Evolutionary conservation across 2,329 filamentous ascomycete genomes (phyloP).

Genomic region (Madurella mycetomatis): DNA sequence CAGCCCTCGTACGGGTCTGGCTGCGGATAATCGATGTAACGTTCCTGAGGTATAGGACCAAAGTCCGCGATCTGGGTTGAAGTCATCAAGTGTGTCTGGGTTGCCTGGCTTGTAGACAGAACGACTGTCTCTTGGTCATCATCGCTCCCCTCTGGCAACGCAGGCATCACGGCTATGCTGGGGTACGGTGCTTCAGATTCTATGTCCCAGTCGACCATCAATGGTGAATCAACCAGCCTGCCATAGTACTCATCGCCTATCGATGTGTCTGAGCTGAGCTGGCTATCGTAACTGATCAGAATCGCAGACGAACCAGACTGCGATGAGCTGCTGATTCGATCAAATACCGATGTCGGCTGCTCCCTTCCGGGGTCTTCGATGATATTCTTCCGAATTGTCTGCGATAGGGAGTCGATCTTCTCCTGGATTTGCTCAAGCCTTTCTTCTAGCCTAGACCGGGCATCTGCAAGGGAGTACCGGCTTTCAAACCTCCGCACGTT

Average conservation of each 20-base stretch:
- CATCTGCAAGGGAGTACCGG: constrained; percentile 29
- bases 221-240: constrained; percentile 29
- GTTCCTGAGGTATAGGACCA: neutral
- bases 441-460: constrained; percentile 32
- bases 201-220: constrained; percentile 1
- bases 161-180: constrained; percentile 26
- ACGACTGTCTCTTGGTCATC: constrained; percentile 32
- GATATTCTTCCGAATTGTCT: constrained; percentile 36
- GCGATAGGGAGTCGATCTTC: constrained; percentile 42
- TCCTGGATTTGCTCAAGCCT: constrained; percentile 36
- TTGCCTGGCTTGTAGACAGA: constrained; percentile 19
- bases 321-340: constrained; percentile 45
- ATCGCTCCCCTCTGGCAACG: constrained; percentile 23
- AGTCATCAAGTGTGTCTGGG: constrained; percentile 3
- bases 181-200: constrained; percentile 30
- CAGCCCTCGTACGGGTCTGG: constrained; percentile 14
- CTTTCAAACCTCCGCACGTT: constrained; percentile 40
- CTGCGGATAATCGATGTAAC: constrained; percentile 12
- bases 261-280: constrained; percentile 20
- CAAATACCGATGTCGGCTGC: constrained; percentile 45
- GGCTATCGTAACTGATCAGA: constrained; percentile 33
- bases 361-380: constrained; percentile 32
- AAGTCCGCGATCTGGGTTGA: neutral
- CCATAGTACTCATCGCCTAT: constrained; percentile 1
- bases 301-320: constrained; percentile 42